Evolutionary conservation across 2,329 filamentous ascomycete genomes (phyloP).

Genomic region (Hirsutella rhossiliensis): DNA sequence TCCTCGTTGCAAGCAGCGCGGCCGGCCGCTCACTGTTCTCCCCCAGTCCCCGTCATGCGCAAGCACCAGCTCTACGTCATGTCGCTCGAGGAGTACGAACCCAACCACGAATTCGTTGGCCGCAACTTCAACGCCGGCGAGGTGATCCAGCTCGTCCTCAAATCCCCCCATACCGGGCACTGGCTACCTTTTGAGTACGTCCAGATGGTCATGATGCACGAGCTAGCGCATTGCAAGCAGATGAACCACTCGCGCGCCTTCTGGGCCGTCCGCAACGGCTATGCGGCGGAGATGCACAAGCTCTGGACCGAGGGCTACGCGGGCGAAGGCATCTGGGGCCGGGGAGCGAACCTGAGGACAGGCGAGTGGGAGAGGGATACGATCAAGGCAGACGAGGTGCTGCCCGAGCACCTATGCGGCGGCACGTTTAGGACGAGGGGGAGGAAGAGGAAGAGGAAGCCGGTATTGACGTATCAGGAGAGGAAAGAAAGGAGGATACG

Average conservation of each 20-base stretch:
- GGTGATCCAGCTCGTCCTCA: constrained; percentile 73
- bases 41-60: constrained; percentile 54
- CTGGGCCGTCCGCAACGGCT: constrained; percentile 67
- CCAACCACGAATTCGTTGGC: constrained; percentile 73
- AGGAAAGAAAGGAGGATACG: constrained; percentile 58
- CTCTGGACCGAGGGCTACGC: constrained; percentile 62
- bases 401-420: constrained; percentile 67
- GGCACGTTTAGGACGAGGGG: constrained; percentile 59
- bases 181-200: constrained; percentile 80
- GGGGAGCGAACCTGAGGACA: constrained; percentile 50
- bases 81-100: constrained; percentile 68
- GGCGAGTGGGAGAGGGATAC: constrained; percentile 46
- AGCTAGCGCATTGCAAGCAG: constrained; percentile 77
- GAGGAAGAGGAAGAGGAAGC: constrained; percentile 41
- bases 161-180: constrained; percentile 45
- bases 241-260: constrained; percentile 83
- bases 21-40: neutral
- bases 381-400: constrained; percentile 37
- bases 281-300: constrained; percentile 55
- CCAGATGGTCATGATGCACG: constrained; percentile 94
- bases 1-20: neutral
- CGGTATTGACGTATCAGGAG: constrained; percentile 54
- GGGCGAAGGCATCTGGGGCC: constrained; percentile 76
- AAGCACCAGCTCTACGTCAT: constrained; percentile 52
- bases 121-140: constrained; percentile 88